Evolutionary conservation across 179 eudicot genomes (phyloP), one percentile per base, ranked within the genome.

Genomic region (Vitellaria paradoxa): DNA sequence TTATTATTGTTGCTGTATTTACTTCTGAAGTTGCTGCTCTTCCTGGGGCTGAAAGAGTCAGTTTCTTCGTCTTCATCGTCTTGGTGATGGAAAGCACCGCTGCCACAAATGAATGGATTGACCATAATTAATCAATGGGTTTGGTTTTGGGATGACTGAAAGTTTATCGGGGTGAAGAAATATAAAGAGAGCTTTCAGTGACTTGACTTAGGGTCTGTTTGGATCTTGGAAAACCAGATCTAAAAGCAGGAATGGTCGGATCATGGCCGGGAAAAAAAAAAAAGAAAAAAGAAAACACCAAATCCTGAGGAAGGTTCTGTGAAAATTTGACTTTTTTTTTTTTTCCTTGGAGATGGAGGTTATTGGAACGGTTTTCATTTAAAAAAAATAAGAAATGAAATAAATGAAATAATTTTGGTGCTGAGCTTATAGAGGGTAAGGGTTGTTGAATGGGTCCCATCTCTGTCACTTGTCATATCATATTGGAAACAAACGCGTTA

Each of bases 91-190:
- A 79, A 76, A 46, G 13, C 46, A 11, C 74, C 74, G 13, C 69
- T 66, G 72, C 77, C 82, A 63, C 79, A 80, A 23, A 80, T 52
- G 57, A 75, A 76, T n/a, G 71, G 78, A 67, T 24, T 74, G 55
- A 46, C 57, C 74, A 50, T 78, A 15, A 30, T 40, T 2, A 14
- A 6, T 13, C 1, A 3, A 15, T 14, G 13, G 67, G 6, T 13
- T 65, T 65, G 45, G 50, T 21, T 66, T 66, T 66, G 50, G 71
- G 52, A 40, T 15, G 40, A 7, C 2, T 30, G 37, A 30, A 30
- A 30, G 2, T 30, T 30, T 30, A 2, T 30, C 37, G 2, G 37
- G 37, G 37, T 30, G 37, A 30, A 30, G 37, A 30, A 30, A 30
- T 30, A 30, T 30, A 30, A 2, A 30, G 37, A 30, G 37, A 65